Percentiles rank a stretch among this genome's conserved stretches.
Conservation (phyloP, 176 grass and related monocot genomes). For the Canna indica region DNA sequence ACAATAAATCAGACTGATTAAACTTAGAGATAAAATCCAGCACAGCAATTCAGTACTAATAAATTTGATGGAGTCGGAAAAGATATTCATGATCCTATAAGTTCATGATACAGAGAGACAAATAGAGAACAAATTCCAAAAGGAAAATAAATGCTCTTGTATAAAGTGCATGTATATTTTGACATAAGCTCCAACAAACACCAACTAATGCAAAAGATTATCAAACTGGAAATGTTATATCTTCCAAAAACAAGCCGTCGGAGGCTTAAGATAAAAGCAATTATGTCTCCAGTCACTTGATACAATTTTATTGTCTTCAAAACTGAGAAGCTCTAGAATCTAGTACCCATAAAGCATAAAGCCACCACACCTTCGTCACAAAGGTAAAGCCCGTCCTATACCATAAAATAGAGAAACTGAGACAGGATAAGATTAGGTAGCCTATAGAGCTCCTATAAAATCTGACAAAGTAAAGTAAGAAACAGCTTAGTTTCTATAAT, state of each 20-base stretch:
- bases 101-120: too few relatives aligned
- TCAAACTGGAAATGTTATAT: background rate
- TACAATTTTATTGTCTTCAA: slow-evolving; percentile 15
- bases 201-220: background rate
- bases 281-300: background rate
- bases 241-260: background rate
- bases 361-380: slow-evolving; percentile 18
- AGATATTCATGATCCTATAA: too few relatives aligned
- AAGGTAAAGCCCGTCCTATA: slow-evolving; percentile 23
- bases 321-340: too few relatives aligned
- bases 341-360: background rate
- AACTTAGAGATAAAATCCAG: background rate
- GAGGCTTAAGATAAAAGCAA: background rate
- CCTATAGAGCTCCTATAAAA: background rate
- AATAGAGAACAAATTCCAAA: too few relatives aligned
- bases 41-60: background rate
- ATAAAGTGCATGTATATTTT: background rate
- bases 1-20: background rate
- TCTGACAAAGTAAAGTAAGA: background rate
- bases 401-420: background rate
- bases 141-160: background rate
- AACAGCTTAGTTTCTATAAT: background rate
- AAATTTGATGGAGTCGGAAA: too few relatives aligned
- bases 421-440: background rate
- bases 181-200: background rate